Evolutionary conservation across 2,329 filamentous ascomycete species (phyloP).

Genomic region (Fusarium bulbicola): DNA sequence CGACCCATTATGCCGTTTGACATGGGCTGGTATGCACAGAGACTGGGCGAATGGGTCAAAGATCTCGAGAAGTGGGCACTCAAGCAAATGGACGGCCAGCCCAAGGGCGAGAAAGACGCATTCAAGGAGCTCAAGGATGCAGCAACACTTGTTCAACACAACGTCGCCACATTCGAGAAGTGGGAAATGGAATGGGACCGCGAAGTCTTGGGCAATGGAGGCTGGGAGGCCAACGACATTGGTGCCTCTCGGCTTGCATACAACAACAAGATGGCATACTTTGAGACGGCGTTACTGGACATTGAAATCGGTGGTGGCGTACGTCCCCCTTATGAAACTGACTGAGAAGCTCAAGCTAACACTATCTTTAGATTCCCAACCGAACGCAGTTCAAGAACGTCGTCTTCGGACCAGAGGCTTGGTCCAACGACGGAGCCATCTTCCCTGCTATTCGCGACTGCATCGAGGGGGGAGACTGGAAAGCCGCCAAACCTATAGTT

Average conservation of each 20-base stretch:
- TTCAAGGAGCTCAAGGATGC: constrained; percentile 60
- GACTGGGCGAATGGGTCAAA: constrained; percentile 70
- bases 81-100: constrained; percentile 47
- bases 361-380: constrained; percentile 72
- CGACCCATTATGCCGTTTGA: constrained; percentile 85
- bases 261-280: constrained; percentile 80
- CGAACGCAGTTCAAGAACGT: constrained; percentile 95
- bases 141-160: constrained; percentile 63
- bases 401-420: constrained; percentile 83
- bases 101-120: constrained; percentile 21
- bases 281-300: constrained; percentile 87
- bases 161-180: constrained; percentile 68
- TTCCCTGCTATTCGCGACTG: constrained; percentile 84
- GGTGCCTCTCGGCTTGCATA: constrained; percentile 75
- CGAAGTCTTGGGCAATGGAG: constrained; percentile 73
- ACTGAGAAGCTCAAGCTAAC: constrained; percentile 13
- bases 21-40: constrained; percentile 74
- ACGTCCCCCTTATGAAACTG: constrained; percentile 54
- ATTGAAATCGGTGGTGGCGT: constrained; percentile 76
- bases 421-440: constrained; percentile 60
- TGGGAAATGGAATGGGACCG: constrained; percentile 85
- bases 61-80: constrained; percentile 69
- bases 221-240: constrained; percentile 78
- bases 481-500: constrained; percentile 71
- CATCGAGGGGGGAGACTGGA: constrained; percentile 77